Evolutionary conservation across 495 filamentous ascomycete genomes (phyloP).

Genomic region (Trichoderma orchidacearum): DNA sequence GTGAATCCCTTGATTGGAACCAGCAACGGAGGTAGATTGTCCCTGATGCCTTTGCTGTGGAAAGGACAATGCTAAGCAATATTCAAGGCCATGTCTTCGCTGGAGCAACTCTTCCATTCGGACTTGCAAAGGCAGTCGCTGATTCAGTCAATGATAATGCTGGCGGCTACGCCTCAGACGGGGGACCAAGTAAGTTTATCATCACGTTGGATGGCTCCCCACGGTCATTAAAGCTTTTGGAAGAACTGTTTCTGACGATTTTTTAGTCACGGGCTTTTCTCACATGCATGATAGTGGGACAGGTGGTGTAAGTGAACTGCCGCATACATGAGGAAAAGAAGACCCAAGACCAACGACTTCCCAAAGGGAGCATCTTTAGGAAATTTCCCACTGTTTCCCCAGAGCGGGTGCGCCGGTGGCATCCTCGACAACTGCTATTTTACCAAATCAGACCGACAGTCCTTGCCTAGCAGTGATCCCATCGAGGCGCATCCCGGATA

Average conservation of each 20-base stretch:
- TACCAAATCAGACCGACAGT: slow-evolving; percentile 31
- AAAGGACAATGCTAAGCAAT: slow-evolving; percentile 14
- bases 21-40: slow-evolving; percentile 39
- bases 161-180: slow-evolving; percentile 39
- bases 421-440: slow-evolving; percentile 48
- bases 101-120: slow-evolving; percentile 47
- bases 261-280: slow-evolving; percentile 30
- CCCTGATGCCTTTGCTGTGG: not conserved
- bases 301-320: slow-evolving; percentile 29
- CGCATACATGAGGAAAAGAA: slow-evolving; percentile 8
- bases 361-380: slow-evolving; percentile 45
- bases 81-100: slow-evolving; percentile 33
- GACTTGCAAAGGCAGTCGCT: slow-evolving; percentile 57
- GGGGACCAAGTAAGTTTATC: not conserved
- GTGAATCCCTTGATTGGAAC: slow-evolving; percentile 49
- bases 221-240: too few species aligned
- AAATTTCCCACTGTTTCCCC: slow-evolving; percentile 62
- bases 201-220: too few species aligned
- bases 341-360: slow-evolving; percentile 11
- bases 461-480: slow-evolving; percentile 33
- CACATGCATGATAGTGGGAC: slow-evolving; percentile 59
- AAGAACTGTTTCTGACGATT: too few species aligned
- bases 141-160: slow-evolving; percentile 51
- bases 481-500: slow-evolving; percentile 52
- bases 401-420: slow-evolving; percentile 50